These are phyloP conservation scores for Ophiostoma tasmaniense DNA, from an alignment of 2,329 filamentous ascomycete species.

Conservation along the genomic window DNA sequence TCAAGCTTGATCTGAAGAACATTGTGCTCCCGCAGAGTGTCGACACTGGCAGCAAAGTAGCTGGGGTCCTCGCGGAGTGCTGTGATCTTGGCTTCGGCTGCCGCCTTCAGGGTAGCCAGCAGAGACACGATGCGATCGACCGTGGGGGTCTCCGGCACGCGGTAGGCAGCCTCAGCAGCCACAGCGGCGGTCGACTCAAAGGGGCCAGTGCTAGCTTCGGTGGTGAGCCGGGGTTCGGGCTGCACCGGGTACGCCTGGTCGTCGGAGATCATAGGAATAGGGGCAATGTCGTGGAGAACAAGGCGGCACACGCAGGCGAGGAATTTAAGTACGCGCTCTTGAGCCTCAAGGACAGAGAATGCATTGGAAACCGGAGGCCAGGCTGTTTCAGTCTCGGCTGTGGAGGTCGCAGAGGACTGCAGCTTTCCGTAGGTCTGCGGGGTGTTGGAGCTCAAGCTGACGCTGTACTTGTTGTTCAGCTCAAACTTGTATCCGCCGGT, in stretches of 20 bases:
- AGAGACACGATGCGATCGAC: not conserved
- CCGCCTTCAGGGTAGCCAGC: conserved; percentile 29
- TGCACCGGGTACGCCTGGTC: conserved; percentile 26
- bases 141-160: not conserved
- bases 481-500: not conserved
- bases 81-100: conserved; percentile 47
- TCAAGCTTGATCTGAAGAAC: not conserved
- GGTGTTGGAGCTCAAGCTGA: not conserved
- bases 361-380: conserved; percentile 22
- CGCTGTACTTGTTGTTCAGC: not conserved
- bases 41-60: conserved; percentile 40
- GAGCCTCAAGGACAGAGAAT: conserved; percentile 42
- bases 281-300: conserved; percentile 44
- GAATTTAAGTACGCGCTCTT: conserved; percentile 40
- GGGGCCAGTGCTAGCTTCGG: conserved; percentile 25
- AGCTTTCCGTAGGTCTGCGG: not conserved
- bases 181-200: conserved; percentile 34
- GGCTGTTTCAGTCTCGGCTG: not conserved
- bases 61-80: conserved; percentile 49
- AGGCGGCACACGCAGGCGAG: conserved; percentile 38
- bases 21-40: conserved; percentile 35
- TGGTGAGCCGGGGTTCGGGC: conserved; percentile 31
- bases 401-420: not conserved
- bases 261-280: conserved; percentile 23
- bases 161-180: not conserved